Evolutionary conservation across 148 eudicot genomes (phyloP).

Genomic region (Pharnaceum exiguum): DNA sequence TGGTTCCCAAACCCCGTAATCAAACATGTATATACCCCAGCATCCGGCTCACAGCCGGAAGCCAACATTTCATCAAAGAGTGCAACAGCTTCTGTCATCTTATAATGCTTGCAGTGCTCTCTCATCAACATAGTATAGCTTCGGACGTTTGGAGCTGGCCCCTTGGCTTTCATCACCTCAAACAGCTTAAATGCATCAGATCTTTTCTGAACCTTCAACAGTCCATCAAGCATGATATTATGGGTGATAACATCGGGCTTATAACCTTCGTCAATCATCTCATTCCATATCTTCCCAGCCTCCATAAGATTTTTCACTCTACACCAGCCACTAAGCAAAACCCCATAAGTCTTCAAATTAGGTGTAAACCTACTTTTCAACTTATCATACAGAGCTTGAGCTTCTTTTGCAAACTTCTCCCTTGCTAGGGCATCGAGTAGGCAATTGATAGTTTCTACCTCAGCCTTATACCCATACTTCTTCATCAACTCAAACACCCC

Average conservation of each 20-base stretch:
- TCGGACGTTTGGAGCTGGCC: slow-evolving; percentile 66
- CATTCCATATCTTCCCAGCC: slow-evolving; percentile 85
- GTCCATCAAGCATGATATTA: slow-evolving; percentile 77
- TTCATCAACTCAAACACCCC: slow-evolving; percentile 86
- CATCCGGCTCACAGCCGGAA: slow-evolving; percentile 68
- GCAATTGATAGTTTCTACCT: slow-evolving; percentile 58
- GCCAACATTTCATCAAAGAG: slow-evolving; percentile 59
- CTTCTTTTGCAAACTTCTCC: slow-evolving; percentile 76
- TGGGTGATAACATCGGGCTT: slow-evolving; percentile 78
- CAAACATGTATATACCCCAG: slow-evolving; percentile 78
- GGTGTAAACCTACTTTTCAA: slow-evolving; percentile 58
- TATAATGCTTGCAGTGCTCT: slow-evolving; percentile 66
- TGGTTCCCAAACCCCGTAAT: slow-evolving; percentile 75
- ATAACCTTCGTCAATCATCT: slow-evolving; percentile 71
- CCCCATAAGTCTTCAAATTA: slow-evolving; percentile 44
- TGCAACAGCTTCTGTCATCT: slow-evolving; percentile 58
- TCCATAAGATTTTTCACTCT: slow-evolving; percentile 68
- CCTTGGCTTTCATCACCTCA: slow-evolving; percentile 80
- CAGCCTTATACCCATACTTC: slow-evolving; percentile 57
- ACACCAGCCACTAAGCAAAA: slow-evolving; percentile 84
- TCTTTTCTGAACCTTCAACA: slow-evolving; percentile 56
- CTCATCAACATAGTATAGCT: slow-evolving; percentile 74
- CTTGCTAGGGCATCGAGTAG: slow-evolving; percentile 66
- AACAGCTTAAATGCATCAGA: slow-evolving; percentile 80
- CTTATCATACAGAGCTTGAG: slow-evolving; percentile 53